phyloP scores from a whole-genome alignment of 2,329 filamentous ascomycete genomes.

The Gliomastix tumulicola region DNA sequence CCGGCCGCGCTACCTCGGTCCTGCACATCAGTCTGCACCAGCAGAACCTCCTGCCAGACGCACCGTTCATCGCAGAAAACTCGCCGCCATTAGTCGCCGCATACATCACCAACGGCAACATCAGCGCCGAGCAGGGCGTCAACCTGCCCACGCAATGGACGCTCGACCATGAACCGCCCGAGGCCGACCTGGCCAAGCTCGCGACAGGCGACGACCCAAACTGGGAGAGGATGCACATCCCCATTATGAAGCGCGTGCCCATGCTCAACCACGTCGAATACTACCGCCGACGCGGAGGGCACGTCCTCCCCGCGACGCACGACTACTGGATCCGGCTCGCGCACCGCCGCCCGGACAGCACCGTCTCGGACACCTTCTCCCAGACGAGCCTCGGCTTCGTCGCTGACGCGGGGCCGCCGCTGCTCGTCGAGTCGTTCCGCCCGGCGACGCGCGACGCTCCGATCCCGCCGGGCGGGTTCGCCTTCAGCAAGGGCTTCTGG shows the following conservation, averaged over 20 bases:
- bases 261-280: conserved; percentile 19
- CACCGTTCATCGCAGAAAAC: conserved; percentile 24
- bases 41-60: conserved; percentile 17
- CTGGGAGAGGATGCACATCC: conserved; percentile 14
- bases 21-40: conserved; percentile 35
- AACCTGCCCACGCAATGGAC: conserved; percentile 17
- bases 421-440: conserved; percentile 49
- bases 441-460: conserved; percentile 15
- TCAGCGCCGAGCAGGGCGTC: conserved; percentile 21
- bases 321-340: conserved; percentile 54
- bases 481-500: conserved; percentile 45
- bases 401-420: conserved; percentile 58
- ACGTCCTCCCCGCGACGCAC: conserved; percentile 6
- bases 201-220: conserved; percentile 13
- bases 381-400: conserved; percentile 58
- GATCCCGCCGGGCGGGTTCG: conserved; percentile 10
- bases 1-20: conserved; percentile 30
- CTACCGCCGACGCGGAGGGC: conserved; percentile 14
- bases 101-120: conserved; percentile 30
- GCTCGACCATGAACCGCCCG: conserved; percentile 10
- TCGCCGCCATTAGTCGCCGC: conserved; percentile 22
- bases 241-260: conserved; percentile 3
- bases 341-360: no score
- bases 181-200: conserved; percentile 16
- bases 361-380: conserved; percentile 55